Base-by-base conservation (phyloP, 805 yeast genomes). In the Kuraishia borneana region DNA sequence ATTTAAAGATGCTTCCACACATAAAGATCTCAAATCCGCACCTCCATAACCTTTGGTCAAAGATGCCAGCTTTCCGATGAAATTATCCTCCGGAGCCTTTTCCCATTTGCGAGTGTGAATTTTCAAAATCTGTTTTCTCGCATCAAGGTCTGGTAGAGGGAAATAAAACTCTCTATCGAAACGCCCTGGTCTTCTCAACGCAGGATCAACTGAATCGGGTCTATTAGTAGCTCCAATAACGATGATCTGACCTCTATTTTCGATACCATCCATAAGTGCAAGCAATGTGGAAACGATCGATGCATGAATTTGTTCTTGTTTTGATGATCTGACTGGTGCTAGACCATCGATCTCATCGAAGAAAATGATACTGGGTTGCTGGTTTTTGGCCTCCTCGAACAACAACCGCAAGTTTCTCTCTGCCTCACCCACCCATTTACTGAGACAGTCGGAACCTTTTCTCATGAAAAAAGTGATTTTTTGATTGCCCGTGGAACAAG, bases 391-490 rank as follows among this genome's bases (percentile, higher is more conserved):
- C 56, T 92, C 97, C 58, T 92, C 97, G 53, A 92, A 92, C 37
- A 92, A 60, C 29, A 89, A 61, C 39, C 98, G 63, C 40, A 92
- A 63, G 54, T 92, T 97, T 43, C 98, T 69, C 58, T 92, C 98
- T 5, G 97, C 97, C 56, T 92, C 98, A 48, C 98, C 98, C 3
- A 92, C 97, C 98, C 98, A 92, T 60, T 92, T 92, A 30, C 95
- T 83, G 45, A 92, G 62, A 51, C 94, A 83, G 54, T 92, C 98
- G 0, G 98, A 97, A 42, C 98, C 99, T 53, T 92, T 92, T 41
- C 99, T 65, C 98, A 92, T 92, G 58, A 87, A 92, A 50, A 92
- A 92, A 0, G 98, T 87, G 38, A 92, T 87, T 44, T 92, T 89
- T 40, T 80, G 66, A 10, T 78, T 77, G 13, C 83, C 77, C 0